Evolutionary conservation across 805 yeast species (phyloP).

Genomic region (Starmera pachycereana): DNA sequence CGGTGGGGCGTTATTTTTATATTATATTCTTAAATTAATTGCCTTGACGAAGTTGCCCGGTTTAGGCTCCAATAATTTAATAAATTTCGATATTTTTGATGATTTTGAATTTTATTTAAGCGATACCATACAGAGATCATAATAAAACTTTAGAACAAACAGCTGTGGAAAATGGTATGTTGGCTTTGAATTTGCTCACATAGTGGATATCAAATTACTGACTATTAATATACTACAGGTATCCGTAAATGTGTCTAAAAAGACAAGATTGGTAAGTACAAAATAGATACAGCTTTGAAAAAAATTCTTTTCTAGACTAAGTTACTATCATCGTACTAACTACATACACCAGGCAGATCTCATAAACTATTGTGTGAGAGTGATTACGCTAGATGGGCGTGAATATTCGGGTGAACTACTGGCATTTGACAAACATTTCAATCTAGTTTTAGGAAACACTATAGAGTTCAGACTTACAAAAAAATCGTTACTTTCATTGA

Average conservation of each 20-base stretch:
- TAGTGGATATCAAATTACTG: neutral
- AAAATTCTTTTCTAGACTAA: neutral
- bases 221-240: constrained; percentile 9
- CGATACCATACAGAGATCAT: neutral
- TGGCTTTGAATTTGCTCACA: neutral
- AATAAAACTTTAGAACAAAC: neutral
- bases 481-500: constrained; percentile 32
- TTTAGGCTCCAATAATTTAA: neutral
- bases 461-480: constrained; percentile 75
- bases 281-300: constrained; percentile 8
- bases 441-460: constrained; percentile 72
- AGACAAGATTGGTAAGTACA: constrained; percentile 33
- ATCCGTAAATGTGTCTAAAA: constrained; percentile 22
- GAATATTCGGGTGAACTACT: constrained; percentile 69
- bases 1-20: too few relatives aligned
- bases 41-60: neutral
- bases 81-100: neutral
- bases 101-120: neutral
- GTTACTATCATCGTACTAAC: constrained; percentile 13
- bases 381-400: constrained; percentile 68
- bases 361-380: constrained; percentile 61
- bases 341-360: constrained; percentile 48
- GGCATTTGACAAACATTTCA: constrained; percentile 87
- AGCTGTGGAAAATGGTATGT: constrained; percentile 3
- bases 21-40: too few relatives aligned